Conservation (phyloP, 2,329 filamentous ascomycete genomes). For the Claviceps fusiformis region DNA sequence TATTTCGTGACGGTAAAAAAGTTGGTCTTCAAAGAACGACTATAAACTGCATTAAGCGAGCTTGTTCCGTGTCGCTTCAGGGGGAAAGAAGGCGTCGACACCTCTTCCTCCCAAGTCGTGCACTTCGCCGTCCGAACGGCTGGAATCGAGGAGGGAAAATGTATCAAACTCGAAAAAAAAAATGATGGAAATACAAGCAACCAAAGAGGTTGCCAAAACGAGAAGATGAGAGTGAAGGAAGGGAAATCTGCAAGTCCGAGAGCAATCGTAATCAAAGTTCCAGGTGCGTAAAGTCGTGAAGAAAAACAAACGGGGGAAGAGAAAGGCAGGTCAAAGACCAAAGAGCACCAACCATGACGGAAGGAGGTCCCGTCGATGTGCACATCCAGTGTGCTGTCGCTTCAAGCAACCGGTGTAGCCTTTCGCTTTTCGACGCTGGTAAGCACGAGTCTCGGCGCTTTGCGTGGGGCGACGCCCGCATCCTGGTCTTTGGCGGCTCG, state of each 20-base stretch:
- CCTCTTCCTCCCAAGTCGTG: neutral
- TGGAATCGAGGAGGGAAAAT: neutral
- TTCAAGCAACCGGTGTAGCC: slow-evolving; percentile 18
- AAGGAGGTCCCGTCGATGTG: neutral
- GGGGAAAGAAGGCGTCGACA: neutral
- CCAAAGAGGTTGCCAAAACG: slow-evolving; percentile 2
- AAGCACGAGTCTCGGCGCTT: slow-evolving; percentile 74
- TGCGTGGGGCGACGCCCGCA: slow-evolving; percentile 52
- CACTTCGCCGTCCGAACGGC: neutral
- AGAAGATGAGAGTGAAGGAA: neutral
- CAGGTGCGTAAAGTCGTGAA: slow-evolving; percentile 25
- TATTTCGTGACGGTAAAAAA: slow-evolving; percentile 19
- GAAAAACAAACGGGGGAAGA: slow-evolving; percentile 14
- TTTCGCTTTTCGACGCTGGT: slow-evolving; percentile 87
- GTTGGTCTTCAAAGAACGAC: slow-evolving; percentile 23
- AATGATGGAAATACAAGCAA: neutral
- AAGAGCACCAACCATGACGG: slow-evolving; percentile 4
- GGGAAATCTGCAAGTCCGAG: slow-evolving; percentile 7
- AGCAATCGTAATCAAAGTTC: slow-evolving; percentile 23
- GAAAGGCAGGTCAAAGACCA: slow-evolving; percentile 11
- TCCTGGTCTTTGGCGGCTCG: slow-evolving; percentile 39
- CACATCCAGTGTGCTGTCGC: neutral
- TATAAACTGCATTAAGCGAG: slow-evolving; percentile 23
- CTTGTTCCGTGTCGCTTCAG: neutral
- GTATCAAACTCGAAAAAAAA: neutral